Conservation (phyloP, 192 early-diverging fungal species). For the Coemansia sp. region DNA sequence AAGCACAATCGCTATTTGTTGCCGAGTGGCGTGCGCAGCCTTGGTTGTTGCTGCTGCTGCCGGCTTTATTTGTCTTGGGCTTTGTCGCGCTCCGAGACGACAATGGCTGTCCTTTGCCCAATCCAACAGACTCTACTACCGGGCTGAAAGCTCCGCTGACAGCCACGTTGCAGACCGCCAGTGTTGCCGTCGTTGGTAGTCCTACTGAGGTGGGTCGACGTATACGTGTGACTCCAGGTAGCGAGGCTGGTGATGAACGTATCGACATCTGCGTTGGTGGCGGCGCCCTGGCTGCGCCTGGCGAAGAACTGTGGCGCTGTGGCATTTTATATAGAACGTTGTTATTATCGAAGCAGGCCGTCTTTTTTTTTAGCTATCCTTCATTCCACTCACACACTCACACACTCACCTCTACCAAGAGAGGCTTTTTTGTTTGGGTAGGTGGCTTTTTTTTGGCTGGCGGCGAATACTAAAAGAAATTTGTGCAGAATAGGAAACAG, state of each 20-base stretch:
- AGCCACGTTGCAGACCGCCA: constrained; percentile 16
- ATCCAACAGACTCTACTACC: not conserved
- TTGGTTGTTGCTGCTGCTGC: constrained; percentile 10
- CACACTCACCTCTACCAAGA: not conserved
- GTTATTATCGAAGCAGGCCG: not conserved
- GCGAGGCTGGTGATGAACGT: not conserved
- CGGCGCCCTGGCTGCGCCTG: constrained; percentile 3
- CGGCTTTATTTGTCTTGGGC: not conserved
- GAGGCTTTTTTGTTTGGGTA: not conserved
- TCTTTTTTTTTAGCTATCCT: not conserved
- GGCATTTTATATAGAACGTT: not conserved
- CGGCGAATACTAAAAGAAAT: not conserved
- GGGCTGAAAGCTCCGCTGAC: constrained; percentile 19
- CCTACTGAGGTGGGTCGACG: constrained; percentile 1
- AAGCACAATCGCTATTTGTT: constrained; percentile 6
- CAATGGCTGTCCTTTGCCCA: constrained; percentile 12
- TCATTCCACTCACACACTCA: not conserved
- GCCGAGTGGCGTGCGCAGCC: constrained; percentile 5
- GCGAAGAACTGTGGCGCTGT: constrained; percentile 1
- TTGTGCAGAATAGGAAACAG: not conserved
- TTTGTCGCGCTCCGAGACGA: not conserved
- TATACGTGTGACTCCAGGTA: not conserved
- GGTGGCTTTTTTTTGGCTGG: not conserved
- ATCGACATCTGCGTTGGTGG: constrained; percentile 1
- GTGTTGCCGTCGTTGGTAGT: constrained; percentile 1